Base-by-base conservation (phyloP, 2,329 filamentous ascomycete species). In the Colletotrichum agaves region DNA sequence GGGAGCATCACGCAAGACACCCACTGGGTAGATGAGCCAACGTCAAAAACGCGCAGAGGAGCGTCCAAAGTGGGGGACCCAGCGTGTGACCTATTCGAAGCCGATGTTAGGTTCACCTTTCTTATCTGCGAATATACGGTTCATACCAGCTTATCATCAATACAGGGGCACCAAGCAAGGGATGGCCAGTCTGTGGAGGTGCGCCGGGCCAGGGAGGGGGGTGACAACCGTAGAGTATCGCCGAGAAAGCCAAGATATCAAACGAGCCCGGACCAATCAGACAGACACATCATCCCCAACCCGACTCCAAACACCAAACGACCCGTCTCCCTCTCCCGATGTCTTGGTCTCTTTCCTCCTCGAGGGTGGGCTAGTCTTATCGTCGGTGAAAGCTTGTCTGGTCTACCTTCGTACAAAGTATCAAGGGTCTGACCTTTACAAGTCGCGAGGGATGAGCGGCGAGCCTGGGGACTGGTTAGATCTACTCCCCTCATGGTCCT, bases 191-290 rank as follows among this genome's bases (percentile, higher is more conserved):
- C 37, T 53, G 33, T 27, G 50, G 49, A 62, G 58, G 41, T 39
- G 35, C 17, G 44, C 55, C 44, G 47, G 56, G 59, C 21, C 4
- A 6, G 23, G 23, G 1, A 8, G 27, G 27, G 31, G 17, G 13
- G 35, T 33, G 23, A 4, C 5, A 11, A 27, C 15, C 41, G 31
- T 33, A 47, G 21, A 63, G 53, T 64, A 52, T 49, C 60, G 35
- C 59, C 59, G 64, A 56, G 63, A 41, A 63, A 58, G 61, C 46
- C 53, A 64, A 64, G 61, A 67, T 64, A 64, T 64, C 64, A 53
- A 52, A 41, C 44, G 12, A n/a, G 11, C 11, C 37, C 12, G 46
- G 10, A 10, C 64, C 61, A 63, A 64, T 67, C 60, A 55, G 21
- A 17, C 60, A 55, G 21, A 17, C n/a, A 43, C 35, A 19, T 11